A percentile compares a stretch with the other conserved stretches of the same genome.
These are phyloP conservation scores for Pseudopithomyces maydicus DNA, from an alignment of 2,329 filamentous ascomycete genomes.

Conservation along the genomic window DNA sequence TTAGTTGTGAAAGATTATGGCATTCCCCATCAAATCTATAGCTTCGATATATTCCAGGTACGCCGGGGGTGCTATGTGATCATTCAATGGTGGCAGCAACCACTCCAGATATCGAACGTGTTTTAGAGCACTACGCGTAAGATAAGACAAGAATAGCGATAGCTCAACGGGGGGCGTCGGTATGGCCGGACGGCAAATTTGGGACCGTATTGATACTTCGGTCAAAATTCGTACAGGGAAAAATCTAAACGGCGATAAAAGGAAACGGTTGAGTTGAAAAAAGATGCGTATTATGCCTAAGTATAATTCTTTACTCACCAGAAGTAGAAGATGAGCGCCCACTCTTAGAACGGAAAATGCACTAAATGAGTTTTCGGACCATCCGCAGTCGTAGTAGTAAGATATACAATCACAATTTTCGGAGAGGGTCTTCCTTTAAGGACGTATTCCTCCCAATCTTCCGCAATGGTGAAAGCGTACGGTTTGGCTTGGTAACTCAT, in stretches of 20 bases:
- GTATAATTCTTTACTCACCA: conserved; percentile 8
- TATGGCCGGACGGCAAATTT: too few species aligned
- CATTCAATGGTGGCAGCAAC: conserved; percentile 1
- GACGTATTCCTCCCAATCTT: too few species aligned
- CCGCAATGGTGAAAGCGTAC: too few species aligned
- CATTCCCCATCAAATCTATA: conserved; percentile 12
- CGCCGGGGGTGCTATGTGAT: not conserved
- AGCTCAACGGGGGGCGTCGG: conserved; percentile 2
- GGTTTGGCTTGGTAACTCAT: too few species aligned
- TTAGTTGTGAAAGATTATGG: too few species aligned
- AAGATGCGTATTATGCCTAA: conserved; percentile 9
- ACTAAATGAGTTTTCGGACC: too few species aligned
- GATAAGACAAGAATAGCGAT: conserved; percentile 8
- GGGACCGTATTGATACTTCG: not conserved
- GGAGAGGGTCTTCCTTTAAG: too few species aligned
- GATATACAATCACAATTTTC: too few species aligned
- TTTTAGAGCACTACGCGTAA: not conserved
- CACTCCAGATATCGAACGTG: conserved; percentile 13
- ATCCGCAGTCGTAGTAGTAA: too few species aligned
- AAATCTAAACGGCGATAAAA: not conserved
- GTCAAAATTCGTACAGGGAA: not conserved
- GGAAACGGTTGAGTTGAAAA: conserved; percentile 8
- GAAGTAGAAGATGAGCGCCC: conserved; percentile 3
- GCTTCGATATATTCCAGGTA: conserved; percentile 11
- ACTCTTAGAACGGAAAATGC: not conserved